These are phyloP conservation scores for Clarkia xantiana DNA, from an alignment of 345 rosid species.

Conservation along the genomic window DNA sequence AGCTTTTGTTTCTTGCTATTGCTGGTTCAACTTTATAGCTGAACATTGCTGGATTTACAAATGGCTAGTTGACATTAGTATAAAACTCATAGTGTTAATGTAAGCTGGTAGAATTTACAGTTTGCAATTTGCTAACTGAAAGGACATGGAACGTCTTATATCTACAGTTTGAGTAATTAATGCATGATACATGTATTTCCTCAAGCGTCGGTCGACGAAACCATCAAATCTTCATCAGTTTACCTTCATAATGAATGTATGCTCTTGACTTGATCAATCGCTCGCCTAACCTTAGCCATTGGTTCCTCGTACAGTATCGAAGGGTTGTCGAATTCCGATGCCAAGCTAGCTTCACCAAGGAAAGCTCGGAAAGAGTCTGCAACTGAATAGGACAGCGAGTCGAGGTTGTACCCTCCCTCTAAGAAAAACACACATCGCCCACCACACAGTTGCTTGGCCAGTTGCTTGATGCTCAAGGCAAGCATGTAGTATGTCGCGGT, in stretches of 20 bases:
- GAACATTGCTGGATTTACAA: no score
- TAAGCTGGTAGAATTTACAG: no score
- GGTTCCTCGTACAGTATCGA: constrained; percentile 83
- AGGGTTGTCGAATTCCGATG: constrained; percentile 66
- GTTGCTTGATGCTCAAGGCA: constrained; percentile 58
- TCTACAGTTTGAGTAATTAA: no score
- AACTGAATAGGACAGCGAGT: constrained; percentile 71
- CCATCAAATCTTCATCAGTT: background rate
- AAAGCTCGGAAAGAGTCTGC: constrained; percentile 79
- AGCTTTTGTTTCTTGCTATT: no score
- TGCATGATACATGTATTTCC: no score
- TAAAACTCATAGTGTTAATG: no score
- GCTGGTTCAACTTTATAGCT: no score
- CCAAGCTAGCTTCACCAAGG: constrained; percentile 64
- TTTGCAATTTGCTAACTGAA: no score
- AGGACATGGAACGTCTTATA: no score
- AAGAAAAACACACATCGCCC: constrained; percentile 82
- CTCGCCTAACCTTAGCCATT: constrained; percentile 44
- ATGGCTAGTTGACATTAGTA: no score
- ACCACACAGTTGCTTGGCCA: constrained; percentile 68
- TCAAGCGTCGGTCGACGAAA: no score
- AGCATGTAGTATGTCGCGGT: constrained; percentile 71
- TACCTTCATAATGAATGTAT: constrained; percentile 49
- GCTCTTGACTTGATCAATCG: constrained; percentile 52
- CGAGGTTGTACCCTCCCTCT: constrained; percentile 94